phyloP scores from a whole-genome alignment of 2,329 filamentous ascomycete genomes.

The Blastomyces gilchristii region DNA sequence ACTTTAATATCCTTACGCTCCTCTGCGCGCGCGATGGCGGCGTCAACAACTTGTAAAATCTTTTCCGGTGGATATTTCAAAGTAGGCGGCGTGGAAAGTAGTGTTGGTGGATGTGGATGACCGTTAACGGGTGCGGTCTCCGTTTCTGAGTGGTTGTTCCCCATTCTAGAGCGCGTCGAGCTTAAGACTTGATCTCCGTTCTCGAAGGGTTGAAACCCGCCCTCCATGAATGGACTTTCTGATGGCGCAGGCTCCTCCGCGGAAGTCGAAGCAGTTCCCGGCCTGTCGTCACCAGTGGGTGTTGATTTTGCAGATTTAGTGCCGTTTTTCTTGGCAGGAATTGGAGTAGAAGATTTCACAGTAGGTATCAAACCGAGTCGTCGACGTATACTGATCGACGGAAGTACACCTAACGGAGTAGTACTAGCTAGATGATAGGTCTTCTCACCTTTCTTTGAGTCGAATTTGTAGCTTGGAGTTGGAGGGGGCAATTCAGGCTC shows the following conservation, averaged over 20 bases:
- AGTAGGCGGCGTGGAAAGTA: conserved; percentile 14
- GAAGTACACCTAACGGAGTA: not conserved
- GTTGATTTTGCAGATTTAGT: conserved; percentile 13
- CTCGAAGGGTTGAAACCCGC: not conserved
- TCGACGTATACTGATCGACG: not conserved
- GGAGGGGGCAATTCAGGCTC: conserved; percentile 4
- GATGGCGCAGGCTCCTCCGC: conserved; percentile 10
- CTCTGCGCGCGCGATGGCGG: conserved; percentile 22
- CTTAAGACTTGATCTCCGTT: not conserved
- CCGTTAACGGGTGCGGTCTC: conserved; percentile 12
- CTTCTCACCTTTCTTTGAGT: not conserved
- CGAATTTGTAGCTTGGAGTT: conserved; percentile 4
- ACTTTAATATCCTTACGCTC: conserved; percentile 23
- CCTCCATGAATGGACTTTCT: conserved; percentile 9
- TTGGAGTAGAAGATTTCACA: not conserved
- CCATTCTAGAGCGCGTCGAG: conserved; percentile 7
- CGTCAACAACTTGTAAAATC: conserved; percentile 21
- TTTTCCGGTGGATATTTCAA: conserved; percentile 23
- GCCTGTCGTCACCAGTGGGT: conserved; percentile 14
- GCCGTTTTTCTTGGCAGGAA: conserved; percentile 11
- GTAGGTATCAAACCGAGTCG: conserved; percentile 1
- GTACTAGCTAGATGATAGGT: not conserved
- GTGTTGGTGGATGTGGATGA: conserved; percentile 16
- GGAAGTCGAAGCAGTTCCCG: conserved; percentile 15
- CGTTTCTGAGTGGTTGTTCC: conserved; percentile 13